phyloP scores from a whole-genome alignment of 2,329 filamentous ascomycete genomes.

The Teratosphaeria zuluensis region DNA sequence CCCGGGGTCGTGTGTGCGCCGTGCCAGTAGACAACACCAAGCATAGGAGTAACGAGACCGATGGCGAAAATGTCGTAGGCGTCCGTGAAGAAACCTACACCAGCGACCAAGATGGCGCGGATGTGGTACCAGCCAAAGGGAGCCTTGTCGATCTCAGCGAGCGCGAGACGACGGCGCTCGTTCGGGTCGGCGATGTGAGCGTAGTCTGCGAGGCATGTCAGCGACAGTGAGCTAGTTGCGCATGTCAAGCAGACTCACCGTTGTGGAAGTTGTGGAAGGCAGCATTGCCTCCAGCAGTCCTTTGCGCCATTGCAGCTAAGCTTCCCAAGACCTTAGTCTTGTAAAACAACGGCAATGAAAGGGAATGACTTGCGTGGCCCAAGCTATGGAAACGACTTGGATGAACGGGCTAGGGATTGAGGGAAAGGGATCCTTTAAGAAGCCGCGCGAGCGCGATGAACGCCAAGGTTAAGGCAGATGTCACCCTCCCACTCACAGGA shows the following conservation, averaged over 20 bases:
- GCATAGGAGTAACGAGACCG: slow-evolving; percentile 62
- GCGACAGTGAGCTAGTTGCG: background rate
- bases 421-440: background rate
- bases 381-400: background rate
- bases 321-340: background rate
- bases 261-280: slow-evolving; percentile 60
- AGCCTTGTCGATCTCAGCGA: slow-evolving; percentile 73
- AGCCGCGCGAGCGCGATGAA: background rate
- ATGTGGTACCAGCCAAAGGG: slow-evolving; percentile 80
- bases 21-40: slow-evolving; percentile 66
- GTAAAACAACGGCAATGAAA: background rate
- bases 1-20: slow-evolving; percentile 25
- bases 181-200: slow-evolving; percentile 58
- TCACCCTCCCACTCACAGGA: background rate
- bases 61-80: slow-evolving; percentile 71
- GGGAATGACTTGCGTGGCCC: background rate
- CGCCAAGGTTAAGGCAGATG: background rate
- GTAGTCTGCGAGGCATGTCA: slow-evolving; percentile 50
- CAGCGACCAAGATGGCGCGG: slow-evolving; percentile 65
- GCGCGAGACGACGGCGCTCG: slow-evolving; percentile 67
- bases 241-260: background rate
- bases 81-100: slow-evolving; percentile 69
- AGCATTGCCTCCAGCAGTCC: slow-evolving; percentile 54
- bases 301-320: slow-evolving; percentile 16
- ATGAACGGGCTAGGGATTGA: background rate